A percentile compares a stretch with the other conserved stretches of the same genome.
These are phyloP conservation scores for Claviceps quebecensis DNA, from an alignment of 2,329 filamentous ascomycete species.

Conservation along the genomic window DNA sequence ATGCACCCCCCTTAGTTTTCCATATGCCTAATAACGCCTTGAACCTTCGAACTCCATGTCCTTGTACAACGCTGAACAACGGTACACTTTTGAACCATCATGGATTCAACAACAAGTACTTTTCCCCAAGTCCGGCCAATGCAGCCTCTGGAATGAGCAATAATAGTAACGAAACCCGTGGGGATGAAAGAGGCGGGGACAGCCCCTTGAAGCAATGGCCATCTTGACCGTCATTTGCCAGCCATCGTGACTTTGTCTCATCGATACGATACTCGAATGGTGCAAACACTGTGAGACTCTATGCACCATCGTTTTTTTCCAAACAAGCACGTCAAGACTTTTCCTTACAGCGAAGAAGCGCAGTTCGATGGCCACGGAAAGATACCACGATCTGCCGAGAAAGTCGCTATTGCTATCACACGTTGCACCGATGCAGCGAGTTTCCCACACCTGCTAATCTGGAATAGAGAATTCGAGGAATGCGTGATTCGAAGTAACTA, in stretches of 20 bases:
- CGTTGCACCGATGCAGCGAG: slow-evolving; percentile 23
- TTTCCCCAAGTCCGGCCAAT: slow-evolving; percentile 29
- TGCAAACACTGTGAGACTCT: too few relatives aligned
- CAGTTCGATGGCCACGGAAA: slow-evolving; percentile 67
- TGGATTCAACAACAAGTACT: slow-evolving; percentile 24
- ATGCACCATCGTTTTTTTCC: too few relatives aligned
- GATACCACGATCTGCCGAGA: slow-evolving; percentile 49
- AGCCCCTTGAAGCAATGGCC: slow-evolving; percentile 35
- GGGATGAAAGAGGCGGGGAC: slow-evolving; percentile 50
- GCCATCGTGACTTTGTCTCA: slow-evolving; percentile 46
- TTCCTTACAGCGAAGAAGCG: slow-evolving; percentile 75
- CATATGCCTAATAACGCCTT: not conserved
- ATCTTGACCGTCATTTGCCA: slow-evolving; percentile 56
- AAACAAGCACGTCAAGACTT: slow-evolving; percentile 44
- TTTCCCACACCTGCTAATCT: too few relatives aligned
- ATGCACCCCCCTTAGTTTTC: not conserved
- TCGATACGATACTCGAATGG: not conserved
- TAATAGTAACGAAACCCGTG: slow-evolving; percentile 30
- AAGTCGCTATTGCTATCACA: slow-evolving; percentile 47
- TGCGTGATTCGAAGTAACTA: too few relatives aligned
- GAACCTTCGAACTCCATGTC: not conserved
- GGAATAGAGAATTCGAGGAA: too few relatives aligned
- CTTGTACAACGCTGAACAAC: not conserved
- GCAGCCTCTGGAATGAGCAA: slow-evolving; percentile 22
- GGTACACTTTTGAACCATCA: slow-evolving; percentile 10